Percentiles rank a stretch among this genome's conserved stretches.
Conservation (phyloP, 2,329 filamentous ascomycete genomes). For the Cryphonectria parasitica region DNA sequence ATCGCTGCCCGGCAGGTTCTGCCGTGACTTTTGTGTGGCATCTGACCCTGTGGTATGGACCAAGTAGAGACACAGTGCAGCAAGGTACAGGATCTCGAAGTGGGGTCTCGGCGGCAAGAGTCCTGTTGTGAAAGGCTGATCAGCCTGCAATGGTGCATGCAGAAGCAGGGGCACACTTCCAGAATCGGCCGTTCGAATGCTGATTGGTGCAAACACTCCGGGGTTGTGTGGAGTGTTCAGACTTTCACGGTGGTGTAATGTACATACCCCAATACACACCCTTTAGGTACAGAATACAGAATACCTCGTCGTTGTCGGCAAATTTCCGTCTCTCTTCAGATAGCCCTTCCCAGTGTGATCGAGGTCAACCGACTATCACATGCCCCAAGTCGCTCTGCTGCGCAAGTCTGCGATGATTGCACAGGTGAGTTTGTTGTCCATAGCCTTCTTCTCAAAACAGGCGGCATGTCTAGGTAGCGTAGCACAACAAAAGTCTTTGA, state of each 20-base stretch:
- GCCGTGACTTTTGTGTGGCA: neutral
- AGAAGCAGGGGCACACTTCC: constrained; percentile 21
- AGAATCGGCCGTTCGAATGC: constrained; percentile 13
- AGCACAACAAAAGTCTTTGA: constrained; percentile 10
- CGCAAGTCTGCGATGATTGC: neutral
- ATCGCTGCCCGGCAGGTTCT: constrained; percentile 1
- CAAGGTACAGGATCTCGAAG: constrained; percentile 3
- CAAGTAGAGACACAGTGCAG: constrained; percentile 9
- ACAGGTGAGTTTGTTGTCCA: constrained; percentile 3
- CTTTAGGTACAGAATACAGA: neutral
- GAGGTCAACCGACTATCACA: constrained; percentile 5
- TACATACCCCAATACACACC: constrained; percentile 1
- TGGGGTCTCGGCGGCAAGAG: constrained; percentile 42
- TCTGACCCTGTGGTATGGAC: neutral
- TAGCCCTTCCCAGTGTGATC: constrained; percentile 4
- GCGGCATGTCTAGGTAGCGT: constrained; percentile 5
- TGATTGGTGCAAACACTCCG: constrained; percentile 28
- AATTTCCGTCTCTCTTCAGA: constrained; percentile 24
- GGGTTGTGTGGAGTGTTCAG: constrained; percentile 21
- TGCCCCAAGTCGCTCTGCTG: neutral
- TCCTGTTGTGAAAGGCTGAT: constrained; percentile 45
- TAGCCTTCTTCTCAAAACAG: neutral
- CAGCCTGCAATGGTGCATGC: constrained; percentile 32
- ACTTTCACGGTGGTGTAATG: neutral
- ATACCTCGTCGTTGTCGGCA: constrained; percentile 14